Evolutionary conservation across 116 monocot genomes (phyloP).

Genomic region (Phalaenopsis hybrid): DNA sequence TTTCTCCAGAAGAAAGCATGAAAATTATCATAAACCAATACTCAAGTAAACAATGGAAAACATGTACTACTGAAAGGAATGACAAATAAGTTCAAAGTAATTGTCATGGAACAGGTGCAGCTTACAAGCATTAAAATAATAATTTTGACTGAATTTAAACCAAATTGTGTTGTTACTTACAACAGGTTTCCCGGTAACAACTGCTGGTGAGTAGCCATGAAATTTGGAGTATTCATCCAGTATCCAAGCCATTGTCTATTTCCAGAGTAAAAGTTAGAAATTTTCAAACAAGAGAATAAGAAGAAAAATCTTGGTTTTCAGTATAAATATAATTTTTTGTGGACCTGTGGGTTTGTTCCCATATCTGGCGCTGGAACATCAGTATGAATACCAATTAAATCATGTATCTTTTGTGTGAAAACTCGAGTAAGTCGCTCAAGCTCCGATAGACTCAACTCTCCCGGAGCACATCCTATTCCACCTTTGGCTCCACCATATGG

Average conservation of each 20-base stretch:
- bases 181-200: slow-evolving; percentile 90
- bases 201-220: slow-evolving; percentile 84
- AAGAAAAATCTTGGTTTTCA: background rate
- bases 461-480: slow-evolving; percentile 78
- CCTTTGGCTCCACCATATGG: slow-evolving; percentile 96
- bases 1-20: background rate
- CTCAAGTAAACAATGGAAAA: background rate
- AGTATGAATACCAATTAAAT: slow-evolving; percentile 73
- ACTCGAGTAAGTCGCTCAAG: slow-evolving; percentile 74
- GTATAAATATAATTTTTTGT: background rate
- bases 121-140: background rate
- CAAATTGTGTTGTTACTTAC: slow-evolving; percentile 40
- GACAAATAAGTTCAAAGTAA: background rate
- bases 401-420: slow-evolving; percentile 91
- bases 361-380: slow-evolving; percentile 75
- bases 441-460: slow-evolving; percentile 63
- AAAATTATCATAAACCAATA: background rate
- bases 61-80: background rate
- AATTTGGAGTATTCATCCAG: slow-evolving; percentile 89
- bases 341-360: slow-evolving; percentile 81
- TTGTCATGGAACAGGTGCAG: background rate
- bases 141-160: background rate
- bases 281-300: background rate
- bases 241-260: slow-evolving; percentile 93
- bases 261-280: background rate